Conservation (phyloP, 2,329 filamentous ascomycete genomes). For the Bisporella sp. region DNA sequence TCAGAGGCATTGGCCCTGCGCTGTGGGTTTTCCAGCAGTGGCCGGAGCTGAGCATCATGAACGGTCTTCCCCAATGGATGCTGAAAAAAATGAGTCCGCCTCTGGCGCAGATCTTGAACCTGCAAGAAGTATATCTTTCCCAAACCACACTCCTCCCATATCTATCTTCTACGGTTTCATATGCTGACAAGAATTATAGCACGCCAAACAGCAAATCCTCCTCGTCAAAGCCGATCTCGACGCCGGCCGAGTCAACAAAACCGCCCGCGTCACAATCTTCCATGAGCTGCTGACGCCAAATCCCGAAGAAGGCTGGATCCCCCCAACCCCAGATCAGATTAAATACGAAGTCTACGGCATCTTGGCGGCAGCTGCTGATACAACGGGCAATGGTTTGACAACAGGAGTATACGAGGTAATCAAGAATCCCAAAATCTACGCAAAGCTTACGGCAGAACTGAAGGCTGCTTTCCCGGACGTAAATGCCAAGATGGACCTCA, state of each 20-base stretch:
- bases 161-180: not conserved
- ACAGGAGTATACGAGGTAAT: conserved; percentile 26
- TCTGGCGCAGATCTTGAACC: conserved; percentile 1
- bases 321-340: conserved; percentile 7
- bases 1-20: conserved; percentile 23
- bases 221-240: conserved; percentile 5
- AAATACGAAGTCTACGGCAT: conserved; percentile 18
- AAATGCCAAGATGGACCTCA: conserved; percentile 5
- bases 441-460: conserved; percentile 24
- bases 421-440: conserved; percentile 23
- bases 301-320: conserved; percentile 4
- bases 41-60: conserved; percentile 2
- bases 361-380: conserved; percentile 27
- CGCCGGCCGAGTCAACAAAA: conserved; percentile 8
- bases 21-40: conserved; percentile 8
- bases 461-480: conserved; percentile 24
- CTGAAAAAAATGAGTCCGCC: conserved; percentile 5
- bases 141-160: not conserved
- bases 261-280: conserved; percentile 22
- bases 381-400: conserved; percentile 29
- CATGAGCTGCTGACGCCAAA: conserved; percentile 19
- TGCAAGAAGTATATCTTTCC: conserved; percentile 2
- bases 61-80: conserved; percentile 4
- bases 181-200: conserved; percentile 4
- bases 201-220: conserved; percentile 5